Base-by-base conservation (phyloP, 2,329 filamentous ascomycete genomes). In the Penicillium sp. region DNA sequence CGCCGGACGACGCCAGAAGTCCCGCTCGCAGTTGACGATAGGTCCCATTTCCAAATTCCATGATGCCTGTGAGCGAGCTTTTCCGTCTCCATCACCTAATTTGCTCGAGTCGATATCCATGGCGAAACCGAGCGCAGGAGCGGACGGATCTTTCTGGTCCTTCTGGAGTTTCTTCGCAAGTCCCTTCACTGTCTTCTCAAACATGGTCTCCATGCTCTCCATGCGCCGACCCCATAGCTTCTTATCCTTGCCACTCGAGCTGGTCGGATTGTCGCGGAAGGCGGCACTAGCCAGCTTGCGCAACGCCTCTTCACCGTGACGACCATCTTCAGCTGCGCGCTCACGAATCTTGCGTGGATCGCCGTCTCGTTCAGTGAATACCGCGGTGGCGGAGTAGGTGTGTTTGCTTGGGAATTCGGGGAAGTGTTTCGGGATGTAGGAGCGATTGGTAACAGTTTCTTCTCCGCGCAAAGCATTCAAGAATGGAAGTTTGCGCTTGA, bases 271-370 rank as follows among this genome's bases (percentile, higher is more conserved):
- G 50, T 78, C 69, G 58, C 78, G 73, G 55, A 72, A 75, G 13
- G 75, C 76, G 1, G 80, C 80, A 26, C 83, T 82, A 4, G 81
- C 79, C 67, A 89, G 75, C 66, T 85, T 87, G 49, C 86, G 77
- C 61, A 89, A 71, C 21, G 86, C 86, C 65, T 88, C 83, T 69
- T 89, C 87, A 8, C 86, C 87, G 58, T 86, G 72, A 46, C 87
- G 81, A 14, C 86, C 86, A 68, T 89, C 87, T 66, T 88, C 81
- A 3, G 85, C 88, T 4, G 86, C 86, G 56, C 81, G 80, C 67
- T 89, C 87, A 37, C 85, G 75, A 47, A 88, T 83, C 61, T 79
- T 81, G 37, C 84, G 77, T 3, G 85, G 81, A 62, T 88, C 85
- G 33, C 77, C 81, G 61, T 88, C 85, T 58, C 86, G 80, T 39